A percentile compares a stretch with the other conserved stretches of the same genome.
These are phyloP conservation scores for Scutellaria minor DNA, from an alignment of 257 asterid genomes.

Conservation along the genomic window DNA sequence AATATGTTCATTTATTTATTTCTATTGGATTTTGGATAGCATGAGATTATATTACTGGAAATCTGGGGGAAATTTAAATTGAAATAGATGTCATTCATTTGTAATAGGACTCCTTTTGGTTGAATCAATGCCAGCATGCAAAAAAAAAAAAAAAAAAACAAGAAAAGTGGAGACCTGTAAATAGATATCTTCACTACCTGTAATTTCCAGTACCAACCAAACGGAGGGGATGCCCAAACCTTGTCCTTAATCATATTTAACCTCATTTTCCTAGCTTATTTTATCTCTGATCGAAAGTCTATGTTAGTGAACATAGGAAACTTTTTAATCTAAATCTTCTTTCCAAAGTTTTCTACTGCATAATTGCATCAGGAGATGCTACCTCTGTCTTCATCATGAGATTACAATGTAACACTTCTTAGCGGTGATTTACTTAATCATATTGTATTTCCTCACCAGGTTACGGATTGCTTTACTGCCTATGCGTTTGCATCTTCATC, in stretches of 20 bases:
- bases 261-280: not conserved
- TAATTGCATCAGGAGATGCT: constrained; percentile 2
- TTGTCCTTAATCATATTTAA: not conserved
- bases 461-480: constrained; percentile 87
- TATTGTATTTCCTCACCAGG: constrained; percentile 51
- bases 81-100: not conserved
- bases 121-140: not conserved
- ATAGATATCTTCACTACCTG: not conserved
- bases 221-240: not conserved
- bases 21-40: no score
- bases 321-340: not conserved
- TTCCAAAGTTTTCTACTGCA: not conserved
- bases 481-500: constrained; percentile 89
- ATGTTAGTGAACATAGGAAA: constrained; percentile 17
- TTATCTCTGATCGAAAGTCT: constrained; percentile 24
- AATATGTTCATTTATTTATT: not conserved
- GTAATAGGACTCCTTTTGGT: not conserved
- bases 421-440: constrained; percentile 31
- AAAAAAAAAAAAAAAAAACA: not conserved
- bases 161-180: not conserved
- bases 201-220: not conserved
- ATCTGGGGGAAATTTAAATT: not conserved
- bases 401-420: not conserved
- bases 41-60: not conserved
- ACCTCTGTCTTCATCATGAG: constrained; percentile 26